phyloP scores from a whole-genome alignment of 345 rosid species.

The Eucalyptus polybractea region DNA sequence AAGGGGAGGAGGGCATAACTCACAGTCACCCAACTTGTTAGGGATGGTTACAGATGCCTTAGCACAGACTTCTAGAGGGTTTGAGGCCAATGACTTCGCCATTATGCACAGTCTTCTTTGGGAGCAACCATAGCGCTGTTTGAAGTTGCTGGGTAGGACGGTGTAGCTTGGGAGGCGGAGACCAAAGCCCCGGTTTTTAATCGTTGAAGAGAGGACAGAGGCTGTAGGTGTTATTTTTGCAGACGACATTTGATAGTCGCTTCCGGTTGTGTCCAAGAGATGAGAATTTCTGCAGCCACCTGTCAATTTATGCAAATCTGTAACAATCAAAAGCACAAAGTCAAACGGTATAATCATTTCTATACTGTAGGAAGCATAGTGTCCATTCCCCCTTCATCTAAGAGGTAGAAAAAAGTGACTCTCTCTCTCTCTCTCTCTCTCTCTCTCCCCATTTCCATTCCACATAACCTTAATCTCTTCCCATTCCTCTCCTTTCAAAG shows the following conservation, averaged over 20 bases:
- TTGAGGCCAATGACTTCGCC: conserved; percentile 23
- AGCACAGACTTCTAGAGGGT: conserved; percentile 68
- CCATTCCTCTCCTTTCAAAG: not conserved
- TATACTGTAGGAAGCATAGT: not conserved
- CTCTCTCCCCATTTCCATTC: not conserved
- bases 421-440: not conserved
- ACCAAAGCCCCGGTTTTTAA: conserved; percentile 17
- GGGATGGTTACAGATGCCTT: conserved; percentile 79
- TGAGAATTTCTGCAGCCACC: not conserved
- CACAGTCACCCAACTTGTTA: conserved; percentile 77
- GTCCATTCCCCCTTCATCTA: not conserved
- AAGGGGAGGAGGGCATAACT: conserved; percentile 4
- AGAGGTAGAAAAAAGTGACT: not conserved
- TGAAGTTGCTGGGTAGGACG: not conserved
- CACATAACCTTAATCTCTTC: not conserved
- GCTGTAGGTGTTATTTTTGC: conserved; percentile 31
- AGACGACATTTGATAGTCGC: conserved; percentile 24
- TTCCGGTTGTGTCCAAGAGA: not conserved
- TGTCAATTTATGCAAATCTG: not conserved
- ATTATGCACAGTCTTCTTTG: conserved; percentile 10
- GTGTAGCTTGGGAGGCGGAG: conserved; percentile 3
- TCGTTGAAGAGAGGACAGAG: conserved; percentile 28
- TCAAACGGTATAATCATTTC: not conserved
- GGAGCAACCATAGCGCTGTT: not conserved
- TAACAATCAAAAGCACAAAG: not conserved